Conservation (phyloP, 106 monocot genomes). For the Apostasia shenzhenica region DNA sequence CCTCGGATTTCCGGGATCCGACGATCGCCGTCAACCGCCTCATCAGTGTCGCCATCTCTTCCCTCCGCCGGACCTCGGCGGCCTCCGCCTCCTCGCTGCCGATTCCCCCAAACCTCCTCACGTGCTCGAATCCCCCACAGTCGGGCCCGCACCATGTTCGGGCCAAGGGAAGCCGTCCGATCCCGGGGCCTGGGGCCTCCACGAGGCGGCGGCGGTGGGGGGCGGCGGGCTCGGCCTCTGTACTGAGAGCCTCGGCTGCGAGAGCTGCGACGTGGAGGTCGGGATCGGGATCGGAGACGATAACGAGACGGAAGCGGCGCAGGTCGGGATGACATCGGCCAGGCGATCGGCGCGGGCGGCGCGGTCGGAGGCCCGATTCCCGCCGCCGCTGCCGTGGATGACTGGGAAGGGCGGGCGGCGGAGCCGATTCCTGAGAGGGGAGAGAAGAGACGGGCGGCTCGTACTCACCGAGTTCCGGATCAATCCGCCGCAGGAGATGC, state of each 20-base stretch:
- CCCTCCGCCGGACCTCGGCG: not conserved
- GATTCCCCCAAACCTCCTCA: not conserved
- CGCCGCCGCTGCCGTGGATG: conserved; percentile 38
- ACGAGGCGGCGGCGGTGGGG: conserved; percentile 5
- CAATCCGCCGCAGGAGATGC: conserved; percentile 44
- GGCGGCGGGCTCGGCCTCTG: conserved; percentile 11
- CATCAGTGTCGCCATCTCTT: conserved; percentile 4
- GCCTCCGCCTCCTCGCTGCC: conserved; percentile 17
- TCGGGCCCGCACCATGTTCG: not conserved
- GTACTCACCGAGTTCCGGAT: conserved; percentile 30
- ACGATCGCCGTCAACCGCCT: conserved; percentile 1
- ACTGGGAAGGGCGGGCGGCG: conserved; percentile 9
- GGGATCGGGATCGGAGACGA: conserved; percentile 6
- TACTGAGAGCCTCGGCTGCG: conserved; percentile 18
- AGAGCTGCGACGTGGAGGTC: conserved; percentile 10
- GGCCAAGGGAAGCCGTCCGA: not conserved
- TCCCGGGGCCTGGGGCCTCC: conserved; percentile 21
- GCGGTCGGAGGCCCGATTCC: conserved; percentile 2
- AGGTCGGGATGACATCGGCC: not conserved
- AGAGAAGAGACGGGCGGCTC: conserved; percentile 25
- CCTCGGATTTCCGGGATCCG: conserved; percentile 10
- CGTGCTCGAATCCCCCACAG: not conserved
- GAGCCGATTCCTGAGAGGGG: conserved; percentile 28
- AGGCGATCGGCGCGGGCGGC: not conserved
- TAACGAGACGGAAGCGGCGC: not conserved